Base-by-base conservation (phyloP, 2,329 filamentous ascomycete genomes). In the Penicillium italicum region DNA sequence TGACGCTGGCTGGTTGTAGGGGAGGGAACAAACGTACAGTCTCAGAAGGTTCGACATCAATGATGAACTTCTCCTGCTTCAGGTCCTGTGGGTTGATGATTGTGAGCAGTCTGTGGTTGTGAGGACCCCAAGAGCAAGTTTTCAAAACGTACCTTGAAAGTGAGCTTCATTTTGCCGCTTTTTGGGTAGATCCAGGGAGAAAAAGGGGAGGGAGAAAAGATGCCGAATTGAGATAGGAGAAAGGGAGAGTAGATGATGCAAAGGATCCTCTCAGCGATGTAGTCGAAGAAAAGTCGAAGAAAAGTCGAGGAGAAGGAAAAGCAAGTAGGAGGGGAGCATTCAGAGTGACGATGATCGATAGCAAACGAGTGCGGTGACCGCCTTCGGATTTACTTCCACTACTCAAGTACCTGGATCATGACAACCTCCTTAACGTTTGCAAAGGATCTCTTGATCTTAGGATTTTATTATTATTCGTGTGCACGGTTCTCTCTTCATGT, bases 51-150 rank as follows among this genome's bases (percentile, higher is more conserved):
- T 97, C 92, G 71, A 91, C 90, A 66, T 97, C 93, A 80, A 99
- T 89, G 71, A 87, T 86, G 79, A 99, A 99, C 82, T 97, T 97
- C 76, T 97, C 90, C 78, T 97, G 94, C 82, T 97, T 97, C 71
- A 99, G 84, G 80, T 99, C 94, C 92, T 97, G 51, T 59, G 50
- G 31, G 34, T 46, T 22, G 47, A 58, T 36, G 40, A 43, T 43
- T 14, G 58, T 71, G 53, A 71, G 61, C 59, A 12, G 20, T 34
- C 37, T 33, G 40, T 48, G 18, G 37, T 22, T 55, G 55, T 53
- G 53, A 51, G 56, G 55, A 57, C 61, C 61, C 63, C 58, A 59
- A 62, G 61, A 57, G 47, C 53, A 56, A 56, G 51, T 49, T 53
- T 54, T 63, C 67, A 11, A 37, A 18, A 37, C 9, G 52, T 74